Evolutionary conservation across 2,329 filamentous ascomycete species (phyloP).

Genomic region (Nigrospora sphaerica): DNA sequence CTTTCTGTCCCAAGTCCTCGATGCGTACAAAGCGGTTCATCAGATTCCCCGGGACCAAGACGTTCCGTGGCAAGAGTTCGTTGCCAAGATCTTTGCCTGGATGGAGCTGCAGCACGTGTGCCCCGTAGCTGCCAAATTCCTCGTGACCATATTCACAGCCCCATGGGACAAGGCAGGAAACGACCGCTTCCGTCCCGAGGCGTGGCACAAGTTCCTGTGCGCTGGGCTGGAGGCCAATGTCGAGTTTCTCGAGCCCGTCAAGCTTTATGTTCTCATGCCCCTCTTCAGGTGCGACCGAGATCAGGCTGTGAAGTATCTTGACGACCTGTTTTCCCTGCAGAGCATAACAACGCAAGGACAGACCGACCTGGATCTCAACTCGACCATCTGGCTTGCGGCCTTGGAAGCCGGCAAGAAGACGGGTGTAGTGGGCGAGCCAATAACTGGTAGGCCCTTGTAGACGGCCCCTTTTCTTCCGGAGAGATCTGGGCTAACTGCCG

Average conservation of each 20-base stretch:
- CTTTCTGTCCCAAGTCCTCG: constrained; percentile 35
- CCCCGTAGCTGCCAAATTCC: constrained; percentile 52
- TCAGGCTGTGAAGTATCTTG: constrained; percentile 50
- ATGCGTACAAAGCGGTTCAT: constrained; percentile 30
- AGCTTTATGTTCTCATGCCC: constrained; percentile 56
- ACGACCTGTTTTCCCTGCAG: constrained; percentile 44
- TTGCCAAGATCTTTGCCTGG: constrained; percentile 44
- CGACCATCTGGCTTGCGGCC: constrained; percentile 57
- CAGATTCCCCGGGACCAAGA: constrained; percentile 13
- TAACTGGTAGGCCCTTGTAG: constrained; percentile 24
- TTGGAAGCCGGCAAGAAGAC: constrained; percentile 65
- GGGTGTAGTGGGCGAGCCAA: constrained; percentile 62
- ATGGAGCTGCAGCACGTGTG: constrained; percentile 51
- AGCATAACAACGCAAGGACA: constrained; percentile 36
- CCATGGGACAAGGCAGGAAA: constrained; percentile 27
- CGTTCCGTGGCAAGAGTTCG: constrained; percentile 42
- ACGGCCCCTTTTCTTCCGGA: not conserved
- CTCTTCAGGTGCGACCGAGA: constrained; percentile 52
- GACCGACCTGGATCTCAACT: constrained; percentile 42
- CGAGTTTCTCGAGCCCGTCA: constrained; percentile 52
- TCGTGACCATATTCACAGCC: constrained; percentile 48
- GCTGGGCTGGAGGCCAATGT: constrained; percentile 39
- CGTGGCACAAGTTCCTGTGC: constrained; percentile 52
- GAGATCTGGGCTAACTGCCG: constrained; percentile 5
- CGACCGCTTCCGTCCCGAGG: constrained; percentile 27